These are phyloP conservation scores for Entomortierella lignicola DNA, from an alignment of 192 early-diverging fungal genomes.

Conservation along the genomic window DNA sequence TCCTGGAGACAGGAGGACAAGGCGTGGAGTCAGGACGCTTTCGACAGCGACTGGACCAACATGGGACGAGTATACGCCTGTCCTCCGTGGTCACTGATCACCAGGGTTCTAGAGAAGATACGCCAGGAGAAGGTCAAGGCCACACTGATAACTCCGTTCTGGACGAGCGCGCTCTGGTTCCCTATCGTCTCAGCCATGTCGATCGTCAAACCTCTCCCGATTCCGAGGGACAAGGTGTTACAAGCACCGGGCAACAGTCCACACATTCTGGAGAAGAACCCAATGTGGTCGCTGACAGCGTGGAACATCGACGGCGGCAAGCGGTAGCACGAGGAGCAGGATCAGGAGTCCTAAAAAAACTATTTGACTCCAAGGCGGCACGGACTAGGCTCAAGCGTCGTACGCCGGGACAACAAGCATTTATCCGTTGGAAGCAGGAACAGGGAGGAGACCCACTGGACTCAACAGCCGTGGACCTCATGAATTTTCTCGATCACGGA, in stretches of 20 bases:
- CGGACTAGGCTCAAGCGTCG: too few species aligned
- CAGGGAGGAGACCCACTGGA: not conserved
- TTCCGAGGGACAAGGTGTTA: not conserved
- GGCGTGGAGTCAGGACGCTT: conserved; percentile 22
- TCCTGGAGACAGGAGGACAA: conserved; percentile 17
- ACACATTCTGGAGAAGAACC: conserved; percentile 4
- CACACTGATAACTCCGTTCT: conserved; percentile 26
- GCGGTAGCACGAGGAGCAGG: conserved; percentile 1
- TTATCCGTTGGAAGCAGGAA: too few species aligned
- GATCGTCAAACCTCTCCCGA: not conserved
- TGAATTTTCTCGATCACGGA: conserved; percentile 20
- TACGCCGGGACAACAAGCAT: too few species aligned
- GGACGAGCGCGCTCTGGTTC: conserved; percentile 26
- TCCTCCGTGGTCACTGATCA: conserved; percentile 10
- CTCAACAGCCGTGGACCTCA: conserved; percentile 10
- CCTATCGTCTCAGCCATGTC: conserved; percentile 20
- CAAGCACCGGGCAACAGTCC: conserved; percentile 2
- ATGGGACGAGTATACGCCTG: conserved; percentile 9
- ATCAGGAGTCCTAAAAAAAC: too few species aligned
- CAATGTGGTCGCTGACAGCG: conserved; percentile 8
- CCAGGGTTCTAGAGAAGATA: conserved; percentile 14
- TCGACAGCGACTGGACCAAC: conserved; percentile 7
- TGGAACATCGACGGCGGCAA: conserved; percentile 15
- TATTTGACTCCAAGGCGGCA: too few species aligned
- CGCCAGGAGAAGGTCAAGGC: conserved; percentile 8